Base-by-base conservation (phyloP, 2,329 filamentous ascomycete genomes). In the Aspergillus ochraceus region DNA sequence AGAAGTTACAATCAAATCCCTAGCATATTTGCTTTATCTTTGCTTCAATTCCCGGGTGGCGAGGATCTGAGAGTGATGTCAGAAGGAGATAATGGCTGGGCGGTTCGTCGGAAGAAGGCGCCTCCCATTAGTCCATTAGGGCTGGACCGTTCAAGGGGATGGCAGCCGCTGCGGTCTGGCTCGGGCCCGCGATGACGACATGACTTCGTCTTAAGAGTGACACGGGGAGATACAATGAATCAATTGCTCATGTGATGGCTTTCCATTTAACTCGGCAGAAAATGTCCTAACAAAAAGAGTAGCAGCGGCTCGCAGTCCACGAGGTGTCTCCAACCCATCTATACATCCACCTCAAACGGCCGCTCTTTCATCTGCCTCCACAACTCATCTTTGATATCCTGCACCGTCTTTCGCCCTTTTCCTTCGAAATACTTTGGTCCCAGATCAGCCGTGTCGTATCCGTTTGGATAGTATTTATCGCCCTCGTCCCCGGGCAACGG, bases 351-450 rank as follows among this genome's bases (percentile, higher is more conserved):
- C 26, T 49, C 49, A 20, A 57, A 60, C 3, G 58, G 58, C 50
- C 49, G 46, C 14, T 49, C 46, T 24, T 50, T 57, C 45, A 47
- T 53, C 58, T 75, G 75, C n/a, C 62, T 71, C 11, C 76, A 76
- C 62, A 80, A 75, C 62, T 82, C 78, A 14, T 82, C 77, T 6
- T 65, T 66, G 20, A 70, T 68, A 2, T 55, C 50, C 20, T 68
- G 62, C n/a, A 72, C 29, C 19, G 69, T 64, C 57, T 67, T 69
- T 10, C 71, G 55, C 0, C 86, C 86, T 62, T 81, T 80, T 0
- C 82, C 83, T 51, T 79, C 77, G 57, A 84, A 80, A 49, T 75
- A 79, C 49, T 72, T 76, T 0, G 89, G 90, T 0, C 90, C 89
- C 10, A 91, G 70, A 42, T 91, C 86, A 12, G 81, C 78, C 39